Evolutionary conservation across 495 filamentous ascomycete species (phyloP), one percentile per base, ranked within the genome.

Genomic region (Trichoderma erinaceum): DNA sequence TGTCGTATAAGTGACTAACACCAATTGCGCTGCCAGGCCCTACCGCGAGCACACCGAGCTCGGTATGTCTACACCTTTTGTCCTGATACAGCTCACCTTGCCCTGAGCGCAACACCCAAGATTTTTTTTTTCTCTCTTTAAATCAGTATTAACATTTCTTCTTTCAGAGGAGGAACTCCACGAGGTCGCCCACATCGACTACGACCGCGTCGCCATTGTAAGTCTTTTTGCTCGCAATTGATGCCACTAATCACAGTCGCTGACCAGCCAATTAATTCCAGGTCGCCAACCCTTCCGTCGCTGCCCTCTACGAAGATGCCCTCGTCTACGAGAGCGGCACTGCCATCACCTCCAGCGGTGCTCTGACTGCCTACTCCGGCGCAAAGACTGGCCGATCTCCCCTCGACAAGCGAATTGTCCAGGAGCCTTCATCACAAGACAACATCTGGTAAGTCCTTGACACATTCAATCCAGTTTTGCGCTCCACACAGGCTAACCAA

Each of bases 171-270:
- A 97, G 83, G 92, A 97, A 78, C 89, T 99, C 52, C 94, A 98
- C 78, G 92, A 98, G 81, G 93, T 91, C 78, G 96, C 95, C 72
- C 93, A 98, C 85, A 98, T 99, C 81, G 95, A 99, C 87, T 99
- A 98, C 77, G 91, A 97, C 80, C 90, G 96, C 73, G 95, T 99
- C 73, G 90, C 96, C 68, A 99, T 99, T 84, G 93, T 97, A 83
- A 75, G 89, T 71, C 15, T n/a, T 43, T 38, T 18, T 41, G 13
- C 32, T 38, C 35, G 35, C 35, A 38, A 38, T 38, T 38, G 13
- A 23, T 13, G 48, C 44, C 44, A 43, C 44, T 71, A 72, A 67
- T 69, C 69, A 68, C 71, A 61, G 71, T 52, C 66, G 21, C 23
- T 27, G 23, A 29, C 64, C 23, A n/a, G 64, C 32, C 43, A 5